Evolutionary conservation across 1,284 basidiomycete species (phyloP).

Genomic region (Caloboletus inedulis): DNA sequence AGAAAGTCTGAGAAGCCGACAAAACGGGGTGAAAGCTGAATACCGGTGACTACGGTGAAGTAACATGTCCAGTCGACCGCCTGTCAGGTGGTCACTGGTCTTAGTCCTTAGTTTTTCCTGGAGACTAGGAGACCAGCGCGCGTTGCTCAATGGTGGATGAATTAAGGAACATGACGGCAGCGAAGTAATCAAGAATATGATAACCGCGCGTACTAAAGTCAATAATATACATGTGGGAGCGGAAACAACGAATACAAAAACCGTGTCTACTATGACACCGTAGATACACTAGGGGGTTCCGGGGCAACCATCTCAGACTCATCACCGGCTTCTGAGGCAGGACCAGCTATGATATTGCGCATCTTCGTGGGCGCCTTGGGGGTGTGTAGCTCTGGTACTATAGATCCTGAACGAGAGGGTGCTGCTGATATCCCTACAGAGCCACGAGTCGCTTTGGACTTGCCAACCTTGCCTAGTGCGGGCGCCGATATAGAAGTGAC

Average conservation of each 20-base stretch:
- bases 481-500: constrained; percentile 41
- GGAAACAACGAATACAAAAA: constrained; percentile 7
- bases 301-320: constrained; percentile 37
- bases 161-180: not conserved
- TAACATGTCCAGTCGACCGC: not conserved
- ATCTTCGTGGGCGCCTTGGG: constrained; percentile 55
- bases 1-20: not conserved
- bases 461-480: constrained; percentile 37
- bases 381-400: constrained; percentile 40
- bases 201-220: constrained; percentile 4
- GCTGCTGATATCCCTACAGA: constrained; percentile 43
- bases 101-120: not conserved
- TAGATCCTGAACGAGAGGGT: constrained; percentile 53
- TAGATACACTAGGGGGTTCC: constrained; percentile 21
- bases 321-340: constrained; percentile 43
- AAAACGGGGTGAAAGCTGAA: not conserved
- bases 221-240: constrained; percentile 12
- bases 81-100: not conserved
- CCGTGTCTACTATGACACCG: constrained; percentile 16
- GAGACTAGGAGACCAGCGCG: too few relatives aligned
- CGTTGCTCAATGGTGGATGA: not conserved
- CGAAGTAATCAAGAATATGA: constrained; percentile 12
- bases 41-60: not conserved
- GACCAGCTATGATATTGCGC: constrained; percentile 48
- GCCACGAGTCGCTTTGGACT: constrained; percentile 39